Evolutionary conservation across 2,329 filamentous ascomycete genomes (phyloP), one percentile per base, ranked within the genome.

Genomic region (Talaromyces sp.): DNA sequence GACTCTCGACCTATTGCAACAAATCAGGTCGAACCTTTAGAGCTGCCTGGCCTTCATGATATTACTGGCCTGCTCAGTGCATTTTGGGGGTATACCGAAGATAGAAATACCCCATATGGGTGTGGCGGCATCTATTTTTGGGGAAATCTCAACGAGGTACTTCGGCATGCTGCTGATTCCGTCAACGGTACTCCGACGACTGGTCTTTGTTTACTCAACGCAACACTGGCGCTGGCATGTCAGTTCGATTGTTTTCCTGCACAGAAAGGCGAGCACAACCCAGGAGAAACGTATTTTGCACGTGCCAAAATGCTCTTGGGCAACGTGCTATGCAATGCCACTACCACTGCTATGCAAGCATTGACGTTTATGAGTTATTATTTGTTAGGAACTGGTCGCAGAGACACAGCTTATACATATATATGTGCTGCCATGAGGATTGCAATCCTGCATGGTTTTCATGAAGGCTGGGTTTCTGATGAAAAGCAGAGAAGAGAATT

Each of bases 101-200:
- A 81, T 51, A 79, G 76, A 31, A 72, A 70, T 60, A 76, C 75
- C 12, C 63, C 65, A 7, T 79, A 75, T 65, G 67, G 69, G 8
- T 77, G 76, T 21, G 81, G 81, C 19, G 81, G 81, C 29, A 77
- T 81, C 41, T 78, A 78, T 64, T 82, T 77, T 72, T 83, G 79
- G 77, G 76, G 75, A 26, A 72, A 79, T 48, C 69, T 81, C 26
- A 65, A 70, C 24, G 67, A 69, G 31, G 56, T 72, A 2, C 72
- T 77, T 71, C 72, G 43, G 74, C 77, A n/a, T 66, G 61, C 60
- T 24, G 61, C 43, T 5, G 52, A 43, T 27, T 35, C 57, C 7
- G 19, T 59, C 8, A 35, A 51, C 11, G 61, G 19, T 26, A 41
- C 24, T 50, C 26, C 31, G 52, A 55, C 19, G 51, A 74, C 19